Conservation (phyloP, 371 early-diverging fungal species). For the Circinella umbellata region DNA sequence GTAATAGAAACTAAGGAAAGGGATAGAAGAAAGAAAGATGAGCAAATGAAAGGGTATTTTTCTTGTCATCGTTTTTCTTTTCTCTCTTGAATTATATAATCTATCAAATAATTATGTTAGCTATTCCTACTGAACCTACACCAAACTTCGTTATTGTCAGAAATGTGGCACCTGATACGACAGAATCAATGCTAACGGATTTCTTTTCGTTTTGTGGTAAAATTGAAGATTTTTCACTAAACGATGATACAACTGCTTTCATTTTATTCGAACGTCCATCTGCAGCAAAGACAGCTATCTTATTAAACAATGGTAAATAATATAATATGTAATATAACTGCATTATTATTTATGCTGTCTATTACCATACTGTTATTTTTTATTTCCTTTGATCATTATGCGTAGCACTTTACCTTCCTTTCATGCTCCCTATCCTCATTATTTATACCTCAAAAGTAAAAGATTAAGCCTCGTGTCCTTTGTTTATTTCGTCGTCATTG, state of each 20-base stretch:
- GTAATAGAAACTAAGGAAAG: too few species aligned
- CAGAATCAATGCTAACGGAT: slow-evolving; percentile 53
- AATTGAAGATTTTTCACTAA: slow-evolving; percentile 59
- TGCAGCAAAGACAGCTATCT: slow-evolving; percentile 64
- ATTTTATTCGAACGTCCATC: slow-evolving; percentile 56
- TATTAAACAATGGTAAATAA: slow-evolving; percentile 53
- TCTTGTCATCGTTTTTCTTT: not conserved
- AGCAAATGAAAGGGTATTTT: not conserved
- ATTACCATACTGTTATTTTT: too few species aligned
- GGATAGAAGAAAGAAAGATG: too few species aligned
- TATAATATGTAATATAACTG: too few species aligned
- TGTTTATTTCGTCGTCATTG: too few species aligned
- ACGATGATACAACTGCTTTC: slow-evolving; percentile 41
- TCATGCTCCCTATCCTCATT: not conserved
- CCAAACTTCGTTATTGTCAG: slow-evolving; percentile 46
- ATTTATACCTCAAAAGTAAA: not conserved
- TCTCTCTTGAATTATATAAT: not conserved
- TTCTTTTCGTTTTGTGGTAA: slow-evolving; percentile 69
- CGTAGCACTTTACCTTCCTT: not conserved
- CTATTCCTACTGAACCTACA: slow-evolving; percentile 45
- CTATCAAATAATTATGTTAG: not conserved
- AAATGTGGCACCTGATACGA: slow-evolving; percentile 41
- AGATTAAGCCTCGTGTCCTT: too few species aligned
- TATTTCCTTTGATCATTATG: not conserved
- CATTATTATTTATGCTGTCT: too few species aligned